A percentile compares a stretch with the other conserved stretches of the same genome.
phyloP scores from a whole-genome alignment of 352 stramenopile genomes.

The Globisporangium orthogonon region DNA sequence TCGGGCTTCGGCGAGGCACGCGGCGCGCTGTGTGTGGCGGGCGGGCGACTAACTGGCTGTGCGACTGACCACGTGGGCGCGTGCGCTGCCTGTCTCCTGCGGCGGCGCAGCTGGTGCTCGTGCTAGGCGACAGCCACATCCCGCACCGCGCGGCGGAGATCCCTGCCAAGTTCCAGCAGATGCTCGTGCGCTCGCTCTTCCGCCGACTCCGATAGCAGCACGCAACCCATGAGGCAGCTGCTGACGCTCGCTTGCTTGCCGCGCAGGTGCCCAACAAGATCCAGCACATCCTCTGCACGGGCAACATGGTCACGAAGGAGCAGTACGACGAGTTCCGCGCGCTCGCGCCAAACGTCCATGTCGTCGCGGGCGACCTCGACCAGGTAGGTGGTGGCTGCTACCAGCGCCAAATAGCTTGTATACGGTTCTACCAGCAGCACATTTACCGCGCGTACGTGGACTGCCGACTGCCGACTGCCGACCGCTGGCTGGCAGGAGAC shows the following conservation, averaged over 20 bases:
- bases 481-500: constrained; percentile 29
- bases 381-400: constrained; percentile 31
- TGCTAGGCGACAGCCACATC: constrained; percentile 97
- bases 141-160: constrained; percentile 92
- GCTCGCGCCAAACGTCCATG: constrained; percentile 96
- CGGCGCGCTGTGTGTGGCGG: background rate
- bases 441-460: too few relatives aligned
- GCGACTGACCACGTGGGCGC: background rate
- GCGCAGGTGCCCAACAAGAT: constrained; percentile 95
- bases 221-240: too few relatives aligned
- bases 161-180: constrained; percentile 95
- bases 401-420: too few relatives aligned
- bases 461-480: too few relatives aligned
- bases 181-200: constrained; percentile 38
- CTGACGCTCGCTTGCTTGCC: background rate
- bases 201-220: too few relatives aligned
- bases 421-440: too few relatives aligned
- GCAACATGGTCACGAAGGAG: constrained; percentile 94
- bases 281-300: constrained; percentile 97
- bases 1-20: constrained; percentile 59
- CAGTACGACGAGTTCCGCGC: constrained; percentile 93
- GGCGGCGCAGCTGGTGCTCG: constrained; percentile 89
- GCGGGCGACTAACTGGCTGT: background rate
- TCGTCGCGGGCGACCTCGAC: constrained; percentile 95
- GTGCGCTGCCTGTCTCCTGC: background rate